These are phyloP conservation scores for Pleurotus giganteus DNA, from an alignment of 768 basidiomycete genomes.

Conservation along the genomic window DNA sequence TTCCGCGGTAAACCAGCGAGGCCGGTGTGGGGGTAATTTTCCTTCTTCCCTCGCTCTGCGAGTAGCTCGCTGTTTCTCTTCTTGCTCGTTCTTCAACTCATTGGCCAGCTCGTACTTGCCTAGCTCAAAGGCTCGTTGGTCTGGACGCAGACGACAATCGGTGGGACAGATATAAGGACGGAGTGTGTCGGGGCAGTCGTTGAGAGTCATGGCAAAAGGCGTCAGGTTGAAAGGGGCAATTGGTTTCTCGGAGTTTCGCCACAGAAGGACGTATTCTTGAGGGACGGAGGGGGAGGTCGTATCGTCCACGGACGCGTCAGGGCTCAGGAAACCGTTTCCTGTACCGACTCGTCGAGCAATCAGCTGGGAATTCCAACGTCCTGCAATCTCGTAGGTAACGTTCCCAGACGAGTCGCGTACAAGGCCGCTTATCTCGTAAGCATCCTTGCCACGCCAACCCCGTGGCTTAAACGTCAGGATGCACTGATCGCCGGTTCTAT, in stretches of 20 bases:
- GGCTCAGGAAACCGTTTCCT: constrained; percentile 59
- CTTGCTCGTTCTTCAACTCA: constrained; percentile 73
- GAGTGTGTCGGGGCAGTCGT: constrained; percentile 77
- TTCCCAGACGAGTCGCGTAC: constrained; percentile 67
- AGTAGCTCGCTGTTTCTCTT: constrained; percentile 78
- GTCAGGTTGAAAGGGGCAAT: constrained; percentile 91
- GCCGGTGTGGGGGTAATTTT: constrained; percentile 61
- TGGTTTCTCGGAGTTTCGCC: constrained; percentile 88
- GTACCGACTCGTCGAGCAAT: constrained; percentile 75
- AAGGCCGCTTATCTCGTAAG: constrained; percentile 87
- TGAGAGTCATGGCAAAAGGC: constrained; percentile 90
- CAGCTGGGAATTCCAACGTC: constrained; percentile 93
- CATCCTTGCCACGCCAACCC: constrained; percentile 90
- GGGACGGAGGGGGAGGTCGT: constrained; percentile 41
- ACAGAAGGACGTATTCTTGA: constrained; percentile 81
- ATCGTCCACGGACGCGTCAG: constrained; percentile 60
- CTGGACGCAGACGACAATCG: constrained; percentile 89
- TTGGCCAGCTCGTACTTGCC: constrained; percentile 86
- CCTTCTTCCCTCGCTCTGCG: constrained; percentile 77
- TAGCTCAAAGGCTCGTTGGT: constrained; percentile 92
- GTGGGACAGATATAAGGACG: constrained; percentile 79
- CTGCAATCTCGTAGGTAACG: constrained; percentile 85
- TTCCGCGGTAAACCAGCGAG: constrained; percentile 85
- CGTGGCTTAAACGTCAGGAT: constrained; percentile 93
- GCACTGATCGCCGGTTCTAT: constrained; percentile 85